A percentile compares a stretch with the other conserved stretches of the same genome.
Evolutionary conservation across 257 asterid genomes (phyloP).

Genomic region (Mentha longifolia): DNA sequence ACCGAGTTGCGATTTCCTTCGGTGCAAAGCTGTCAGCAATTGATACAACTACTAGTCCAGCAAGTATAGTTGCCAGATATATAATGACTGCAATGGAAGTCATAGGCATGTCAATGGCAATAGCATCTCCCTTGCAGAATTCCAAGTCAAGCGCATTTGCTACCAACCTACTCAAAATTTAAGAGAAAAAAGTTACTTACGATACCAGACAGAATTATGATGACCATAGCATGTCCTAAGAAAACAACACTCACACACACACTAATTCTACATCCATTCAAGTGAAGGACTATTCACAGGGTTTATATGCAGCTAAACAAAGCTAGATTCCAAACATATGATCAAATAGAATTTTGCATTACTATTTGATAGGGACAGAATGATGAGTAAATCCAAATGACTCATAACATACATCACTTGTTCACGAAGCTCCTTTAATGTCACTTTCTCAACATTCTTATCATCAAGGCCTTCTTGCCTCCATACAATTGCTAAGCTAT

Average conservation of each 20-base stretch:
- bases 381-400: slow-evolving; percentile 27
- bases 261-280: neutral
- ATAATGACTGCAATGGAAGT: slow-evolving; percentile 79
- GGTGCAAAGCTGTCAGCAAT: slow-evolving; percentile 98
- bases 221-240: neutral
- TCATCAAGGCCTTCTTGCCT: slow-evolving; percentile 76
- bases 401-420: slow-evolving; percentile 79
- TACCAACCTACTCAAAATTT: slow-evolving; percentile 64
- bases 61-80: slow-evolving; percentile 82
- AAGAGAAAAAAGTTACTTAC: neutral
- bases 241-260: neutral
- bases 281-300: neutral
- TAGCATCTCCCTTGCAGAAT: slow-evolving; percentile 81
- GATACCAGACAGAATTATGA: slow-evolving; percentile 6
- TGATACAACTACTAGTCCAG: slow-evolving; percentile 82
- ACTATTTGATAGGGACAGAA: slow-evolving; percentile 2
- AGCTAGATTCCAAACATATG: too few relatives aligned
- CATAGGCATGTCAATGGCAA: slow-evolving; percentile 98
- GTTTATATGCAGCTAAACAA: too few relatives aligned
- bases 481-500: slow-evolving; percentile 74
- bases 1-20: slow-evolving; percentile 79
- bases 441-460: slow-evolving; percentile 46
- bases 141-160: slow-evolving; percentile 76
- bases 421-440: slow-evolving; percentile 77
- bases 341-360: too few relatives aligned